A percentile compares a stretch with the other conserved stretches of the same genome.
Conservation (phyloP, 2,329 filamentous ascomycete species). For the Paraphoma sp. region DNA sequence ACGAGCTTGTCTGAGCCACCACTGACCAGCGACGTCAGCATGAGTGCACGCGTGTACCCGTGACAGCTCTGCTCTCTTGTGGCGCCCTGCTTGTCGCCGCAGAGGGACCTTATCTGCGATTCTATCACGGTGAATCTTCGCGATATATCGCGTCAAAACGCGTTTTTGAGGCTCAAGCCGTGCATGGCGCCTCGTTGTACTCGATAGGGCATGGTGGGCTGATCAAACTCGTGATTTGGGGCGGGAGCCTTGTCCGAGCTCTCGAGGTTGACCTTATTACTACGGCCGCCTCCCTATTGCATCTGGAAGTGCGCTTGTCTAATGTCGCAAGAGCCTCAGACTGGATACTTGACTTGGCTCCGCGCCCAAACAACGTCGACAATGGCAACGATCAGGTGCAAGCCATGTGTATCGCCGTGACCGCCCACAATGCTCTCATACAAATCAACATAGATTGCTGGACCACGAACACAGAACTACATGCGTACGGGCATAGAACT, state of each 20-base stretch:
- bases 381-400: slow-evolving; percentile 9
- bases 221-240: slow-evolving; percentile 44
- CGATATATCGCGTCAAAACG: slow-evolving; percentile 43
- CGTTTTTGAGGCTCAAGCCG: slow-evolving; percentile 71
- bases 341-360: slow-evolving; percentile 47
- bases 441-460: slow-evolving; percentile 49
- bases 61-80: slow-evolving; percentile 53
- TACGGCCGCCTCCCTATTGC: slow-evolving; percentile 31
- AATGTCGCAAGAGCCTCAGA: slow-evolving; percentile 35
- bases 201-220: slow-evolving; percentile 27
- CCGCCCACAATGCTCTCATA: slow-evolving; percentile 85
- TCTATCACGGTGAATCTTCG: slow-evolving; percentile 42
- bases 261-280: slow-evolving; percentile 27
- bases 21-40: slow-evolving; percentile 35
- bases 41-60: slow-evolving; percentile 50
- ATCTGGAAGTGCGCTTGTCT: slow-evolving; percentile 23
- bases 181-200: slow-evolving; percentile 72
- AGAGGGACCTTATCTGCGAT: slow-evolving; percentile 51
- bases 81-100: slow-evolving; percentile 49
- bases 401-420: slow-evolving; percentile 59
- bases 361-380: slow-evolving; percentile 15
- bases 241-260: slow-evolving; percentile 57
- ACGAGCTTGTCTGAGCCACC: not conserved
- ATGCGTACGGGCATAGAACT: too few relatives aligned
- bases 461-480: not conserved